Percentiles rank a stretch among this genome's conserved stretches.
Conservation (phyloP, 164 flowering plant species). For the Piper betle region DNA sequence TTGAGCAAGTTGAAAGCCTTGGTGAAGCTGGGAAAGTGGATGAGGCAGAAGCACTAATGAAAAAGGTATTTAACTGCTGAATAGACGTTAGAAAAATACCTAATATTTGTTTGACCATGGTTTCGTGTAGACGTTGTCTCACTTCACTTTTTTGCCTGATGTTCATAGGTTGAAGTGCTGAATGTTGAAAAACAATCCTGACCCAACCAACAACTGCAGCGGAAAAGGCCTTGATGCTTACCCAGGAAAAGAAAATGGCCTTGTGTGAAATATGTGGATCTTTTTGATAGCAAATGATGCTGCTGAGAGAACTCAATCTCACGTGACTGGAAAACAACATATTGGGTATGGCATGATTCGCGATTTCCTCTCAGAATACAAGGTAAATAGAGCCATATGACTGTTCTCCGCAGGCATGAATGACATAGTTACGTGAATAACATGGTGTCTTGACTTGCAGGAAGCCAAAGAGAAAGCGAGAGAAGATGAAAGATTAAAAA, state of each 20-base stretch:
- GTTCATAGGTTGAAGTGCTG: slow-evolving; percentile 68
- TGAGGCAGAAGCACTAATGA: slow-evolving; percentile 99
- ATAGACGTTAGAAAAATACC: not conserved
- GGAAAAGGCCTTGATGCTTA: slow-evolving; percentile 53
- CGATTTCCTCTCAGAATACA: slow-evolving; percentile 70
- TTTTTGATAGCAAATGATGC: slow-evolving; percentile 95
- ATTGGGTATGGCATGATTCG: slow-evolving; percentile 96
- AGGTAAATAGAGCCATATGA: slow-evolving; percentile 27
- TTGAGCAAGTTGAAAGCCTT: slow-evolving; percentile 92
- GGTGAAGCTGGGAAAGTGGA: slow-evolving; percentile 99
- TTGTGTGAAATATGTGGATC: slow-evolving; percentile 95
- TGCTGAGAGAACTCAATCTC: slow-evolving; percentile 91
- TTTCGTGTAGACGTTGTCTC: not conserved
- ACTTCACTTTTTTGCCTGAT: not conserved
- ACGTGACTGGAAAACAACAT: slow-evolving; percentile 94
- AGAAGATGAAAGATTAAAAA: slow-evolving; percentile 76
- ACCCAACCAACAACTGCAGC: slow-evolving; percentile 44
- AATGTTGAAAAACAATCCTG: slow-evolving; percentile 64
- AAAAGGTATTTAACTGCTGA: slow-evolving; percentile 41
- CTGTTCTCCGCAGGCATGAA: too few species aligned
- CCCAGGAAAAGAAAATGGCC: slow-evolving; percentile 97
- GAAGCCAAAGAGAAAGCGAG: slow-evolving; percentile 75
- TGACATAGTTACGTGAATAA: not conserved
- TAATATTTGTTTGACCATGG: too few species aligned
- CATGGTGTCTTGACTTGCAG: slow-evolving; percentile 22